Evolutionary conservation across 140 eudicot genomes (phyloP), one percentile per base, ranked within the genome.

Genomic region (Cichorium intybus): DNA sequence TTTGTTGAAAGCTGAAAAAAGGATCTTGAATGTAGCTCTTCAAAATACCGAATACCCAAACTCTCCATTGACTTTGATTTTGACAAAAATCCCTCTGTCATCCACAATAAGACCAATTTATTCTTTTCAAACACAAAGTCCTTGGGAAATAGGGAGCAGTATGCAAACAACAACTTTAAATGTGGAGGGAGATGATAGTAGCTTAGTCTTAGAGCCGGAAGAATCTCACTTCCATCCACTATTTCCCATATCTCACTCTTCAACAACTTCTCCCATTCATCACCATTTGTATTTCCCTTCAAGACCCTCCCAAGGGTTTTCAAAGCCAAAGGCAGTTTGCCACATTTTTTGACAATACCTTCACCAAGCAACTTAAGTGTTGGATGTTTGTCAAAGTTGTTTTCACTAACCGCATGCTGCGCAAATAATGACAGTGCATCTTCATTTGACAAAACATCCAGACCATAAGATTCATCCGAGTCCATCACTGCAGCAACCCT

Each of bases 111-210:
- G 37, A 31, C 7, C 7, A 31, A 31, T 4, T 31, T 10, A 0
- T 31, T 31, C 37, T 31, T 31, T 6, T 31, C 8, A 31, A 31
- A 31, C 24, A 5, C 2, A 17, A 52, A 60, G 35, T 33, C 73
- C 31, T 78, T 73, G 0, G 71, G 75, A 24, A 59, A 67, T 21
- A 78, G 1, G 6, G 79, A 45, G 48, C 79, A 68, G 24, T 58
- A 72, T 3, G 79, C 76, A 68, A 78, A 78, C 18, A 75, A 72
- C 1, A 21, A 21, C n/a, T 67, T 72, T 23, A 78, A 20, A 5
- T 66, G 66, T 1, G 70, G 10, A 39, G 75, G 68, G 16, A 79
- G 57, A 56, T 72, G 43, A 26, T 50, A 10, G 45, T 78, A 78
- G 71, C 83, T 72, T 16, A 78, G 14, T 16, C 21, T 60, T 54